phyloP scores from a whole-genome alignment of 2,329 filamentous ascomycete species.

The Aspergillus ruber region DNA sequence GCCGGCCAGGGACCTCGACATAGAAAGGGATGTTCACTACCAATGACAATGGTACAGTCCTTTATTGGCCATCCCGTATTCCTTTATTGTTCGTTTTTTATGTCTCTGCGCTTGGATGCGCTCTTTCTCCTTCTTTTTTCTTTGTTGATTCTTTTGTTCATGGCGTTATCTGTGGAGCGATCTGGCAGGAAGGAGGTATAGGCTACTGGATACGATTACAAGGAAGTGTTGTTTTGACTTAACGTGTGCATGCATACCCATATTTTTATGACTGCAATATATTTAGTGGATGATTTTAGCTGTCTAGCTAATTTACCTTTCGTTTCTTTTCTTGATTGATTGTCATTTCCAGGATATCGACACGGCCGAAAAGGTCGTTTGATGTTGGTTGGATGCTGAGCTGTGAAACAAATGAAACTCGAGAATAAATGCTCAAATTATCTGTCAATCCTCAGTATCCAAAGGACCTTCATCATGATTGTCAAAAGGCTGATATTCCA shows the following conservation, averaged over 20 bases:
- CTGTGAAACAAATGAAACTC: too few species aligned
- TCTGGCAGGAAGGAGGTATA: constrained; percentile 21
- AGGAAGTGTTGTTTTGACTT: constrained; percentile 19
- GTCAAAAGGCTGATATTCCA: too few species aligned
- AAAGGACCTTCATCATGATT: too few species aligned
- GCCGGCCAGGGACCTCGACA: too few species aligned
- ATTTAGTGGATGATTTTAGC: background rate
- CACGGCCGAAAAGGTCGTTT: too few species aligned
- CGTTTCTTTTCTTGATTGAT: background rate
- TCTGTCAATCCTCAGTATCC: too few species aligned
- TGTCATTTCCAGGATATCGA: background rate
- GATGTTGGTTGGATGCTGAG: too few species aligned
- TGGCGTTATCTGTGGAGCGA: constrained; percentile 27
- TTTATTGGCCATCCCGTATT: background rate
- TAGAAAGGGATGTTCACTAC: too few species aligned
- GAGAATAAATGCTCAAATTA: too few species aligned
- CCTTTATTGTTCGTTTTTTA: background rate
- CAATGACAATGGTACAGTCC: background rate
- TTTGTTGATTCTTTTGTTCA: constrained; percentile 20
- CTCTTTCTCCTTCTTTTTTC: constrained; percentile 16
- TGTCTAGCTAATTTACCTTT: background rate
- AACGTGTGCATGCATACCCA: constrained; percentile 8
- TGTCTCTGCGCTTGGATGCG: background rate
- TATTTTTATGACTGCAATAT: constrained; percentile 13
- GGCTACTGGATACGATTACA: constrained; percentile 22